Conservation (phyloP, 305 asterid species). For the Fraxinus sp. region DNA sequence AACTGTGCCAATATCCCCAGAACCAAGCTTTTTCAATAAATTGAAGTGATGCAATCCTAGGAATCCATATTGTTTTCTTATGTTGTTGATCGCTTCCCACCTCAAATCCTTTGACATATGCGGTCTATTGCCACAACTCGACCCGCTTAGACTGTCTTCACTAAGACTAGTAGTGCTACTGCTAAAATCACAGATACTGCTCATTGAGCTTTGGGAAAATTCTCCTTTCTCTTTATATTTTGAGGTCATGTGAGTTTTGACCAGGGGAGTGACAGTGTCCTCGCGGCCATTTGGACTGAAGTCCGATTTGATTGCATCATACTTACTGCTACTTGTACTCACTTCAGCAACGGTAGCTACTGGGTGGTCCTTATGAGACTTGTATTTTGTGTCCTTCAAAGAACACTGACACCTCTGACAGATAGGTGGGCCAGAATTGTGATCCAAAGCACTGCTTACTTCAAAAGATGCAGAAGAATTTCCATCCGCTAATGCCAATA, state of each 20-base stretch:
- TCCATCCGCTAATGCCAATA: constrained; percentile 26
- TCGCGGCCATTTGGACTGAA: constrained; percentile 30
- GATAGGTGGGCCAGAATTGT: constrained; percentile 42
- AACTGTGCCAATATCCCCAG: constrained; percentile 90
- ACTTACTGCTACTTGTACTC: constrained; percentile 23
- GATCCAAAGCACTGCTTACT: constrained; percentile 27
- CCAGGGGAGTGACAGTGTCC: constrained; percentile 27
- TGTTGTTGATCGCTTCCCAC: constrained; percentile 71
- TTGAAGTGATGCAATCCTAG: constrained; percentile 76
- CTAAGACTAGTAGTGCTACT: constrained; percentile 77
- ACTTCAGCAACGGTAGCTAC: constrained; percentile 26
- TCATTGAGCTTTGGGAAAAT: constrained; percentile 79
- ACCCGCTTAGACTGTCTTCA: constrained; percentile 71
- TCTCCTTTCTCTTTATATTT: constrained; percentile 63
- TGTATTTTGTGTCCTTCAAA: constrained; percentile 40
- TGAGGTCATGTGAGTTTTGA: constrained; percentile 34
- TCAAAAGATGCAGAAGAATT: constrained; percentile 27
- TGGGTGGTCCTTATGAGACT: constrained; percentile 28
- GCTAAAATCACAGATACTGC: constrained; percentile 81
- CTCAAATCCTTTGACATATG: constrained; percentile 87
- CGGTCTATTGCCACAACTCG: constrained; percentile 60
- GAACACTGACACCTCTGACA: constrained; percentile 88
- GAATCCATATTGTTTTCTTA: constrained; percentile 59
- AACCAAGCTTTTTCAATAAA: constrained; percentile 83
- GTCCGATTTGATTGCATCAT: constrained; percentile 32